Percentiles rank a stretch among this genome's conserved stretches.
Evolutionary conservation across 1,139 yeast species (phyloP).

Genomic region (Candida neerlandica): DNA sequence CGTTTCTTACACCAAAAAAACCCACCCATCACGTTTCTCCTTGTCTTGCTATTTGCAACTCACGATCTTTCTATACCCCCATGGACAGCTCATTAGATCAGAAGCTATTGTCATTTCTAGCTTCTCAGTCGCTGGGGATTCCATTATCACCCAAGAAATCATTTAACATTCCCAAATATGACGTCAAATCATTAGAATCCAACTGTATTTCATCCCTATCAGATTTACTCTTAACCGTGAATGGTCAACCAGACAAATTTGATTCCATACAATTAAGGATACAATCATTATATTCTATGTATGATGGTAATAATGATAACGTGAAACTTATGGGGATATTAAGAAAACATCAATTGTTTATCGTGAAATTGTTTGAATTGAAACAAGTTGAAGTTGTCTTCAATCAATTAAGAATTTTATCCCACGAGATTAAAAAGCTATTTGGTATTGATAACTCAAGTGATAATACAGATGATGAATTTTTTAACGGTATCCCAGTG

Average conservation of each 20-base stretch:
- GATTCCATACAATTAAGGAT: constrained; percentile 21
- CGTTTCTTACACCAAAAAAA: background rate
- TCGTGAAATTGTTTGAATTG: constrained; percentile 30
- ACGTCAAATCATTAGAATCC: constrained; percentile 16
- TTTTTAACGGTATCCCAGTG: constrained; percentile 15
- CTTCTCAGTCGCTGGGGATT: constrained; percentile 8
- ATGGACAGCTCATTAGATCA: constrained; percentile 10
- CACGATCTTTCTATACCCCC: background rate
- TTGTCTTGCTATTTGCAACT: background rate
- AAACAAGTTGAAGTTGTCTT: constrained; percentile 22
- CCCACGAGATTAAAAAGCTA: constrained; percentile 8
- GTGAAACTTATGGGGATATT: constrained; percentile 11
- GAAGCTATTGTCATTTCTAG: constrained; percentile 13
- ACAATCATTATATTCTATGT: constrained; percentile 12
- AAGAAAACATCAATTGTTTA: constrained; percentile 32
- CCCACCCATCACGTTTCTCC: background rate
- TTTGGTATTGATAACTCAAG: background rate
- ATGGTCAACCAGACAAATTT: constrained; percentile 10
- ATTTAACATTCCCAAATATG: constrained; percentile 13
- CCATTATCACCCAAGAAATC: constrained; percentile 15
- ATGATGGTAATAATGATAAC: constrained; percentile 5
- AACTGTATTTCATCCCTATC: constrained; percentile 11
- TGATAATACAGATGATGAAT: constrained; percentile 13
- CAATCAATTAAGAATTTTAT: constrained; percentile 15
- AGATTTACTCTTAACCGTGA: constrained; percentile 1